Conservation (phyloP, 2,329 filamentous ascomycete species). For the Hymenoscyphus infarciens region DNA sequence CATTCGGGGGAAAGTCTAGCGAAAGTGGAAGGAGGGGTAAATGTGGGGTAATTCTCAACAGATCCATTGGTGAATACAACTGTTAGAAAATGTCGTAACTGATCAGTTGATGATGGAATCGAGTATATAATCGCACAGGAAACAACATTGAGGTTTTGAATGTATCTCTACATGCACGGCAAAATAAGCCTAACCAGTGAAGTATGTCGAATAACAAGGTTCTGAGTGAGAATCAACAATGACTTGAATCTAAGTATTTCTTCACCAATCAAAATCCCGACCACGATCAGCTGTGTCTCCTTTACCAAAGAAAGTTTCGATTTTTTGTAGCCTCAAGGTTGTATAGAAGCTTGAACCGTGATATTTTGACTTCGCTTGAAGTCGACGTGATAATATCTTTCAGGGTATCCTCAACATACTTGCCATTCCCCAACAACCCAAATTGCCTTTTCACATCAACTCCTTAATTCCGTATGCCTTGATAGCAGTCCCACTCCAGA, state of each 20-base stretch:
- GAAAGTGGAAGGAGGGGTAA: constrained; percentile 5
- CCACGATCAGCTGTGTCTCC: background rate
- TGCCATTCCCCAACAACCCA: background rate
- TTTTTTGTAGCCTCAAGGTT: background rate
- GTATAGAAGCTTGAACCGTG: background rate
- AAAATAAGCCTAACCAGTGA: background rate
- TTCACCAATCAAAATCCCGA: background rate
- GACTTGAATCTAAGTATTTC: background rate
- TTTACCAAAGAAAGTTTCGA: background rate
- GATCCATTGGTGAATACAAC: background rate
- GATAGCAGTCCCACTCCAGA: constrained; percentile 71
- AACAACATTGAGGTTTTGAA: background rate
- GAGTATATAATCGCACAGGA: background rate
- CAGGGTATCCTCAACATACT: background rate
- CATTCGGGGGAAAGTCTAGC: constrained; percentile 1
- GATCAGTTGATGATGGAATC: background rate
- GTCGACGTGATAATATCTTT: background rate
- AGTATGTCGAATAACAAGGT: background rate
- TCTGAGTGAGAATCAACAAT: constrained; percentile 4
- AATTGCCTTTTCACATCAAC: constrained; percentile 23
- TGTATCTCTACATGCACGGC: background rate
- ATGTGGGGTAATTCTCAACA: constrained; percentile 1
- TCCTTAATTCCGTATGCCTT: constrained; percentile 60
- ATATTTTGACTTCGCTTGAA: background rate
- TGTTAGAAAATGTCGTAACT: background rate